phyloP scores from a whole-genome alignment of 2,329 filamentous ascomycete genomes.

The Rhynchosporium graminicola region DNA sequence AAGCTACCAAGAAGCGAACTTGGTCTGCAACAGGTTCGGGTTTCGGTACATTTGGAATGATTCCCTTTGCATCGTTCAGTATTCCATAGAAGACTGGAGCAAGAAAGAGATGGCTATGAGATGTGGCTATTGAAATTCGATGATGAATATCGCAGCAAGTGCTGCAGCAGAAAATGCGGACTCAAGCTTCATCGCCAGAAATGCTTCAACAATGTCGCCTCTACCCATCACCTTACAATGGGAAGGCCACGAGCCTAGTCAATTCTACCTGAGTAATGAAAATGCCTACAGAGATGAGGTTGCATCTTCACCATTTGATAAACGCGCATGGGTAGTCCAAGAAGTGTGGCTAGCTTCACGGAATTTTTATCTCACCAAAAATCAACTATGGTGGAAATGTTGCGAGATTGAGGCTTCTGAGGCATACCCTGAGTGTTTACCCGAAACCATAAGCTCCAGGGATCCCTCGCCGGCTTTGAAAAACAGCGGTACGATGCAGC shows the following conservation, averaged over 20 bases:
- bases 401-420: constrained; percentile 49
- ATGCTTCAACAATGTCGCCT: background rate
- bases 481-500: background rate
- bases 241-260: background rate
- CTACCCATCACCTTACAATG: constrained; percentile 3
- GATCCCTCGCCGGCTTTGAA: background rate
- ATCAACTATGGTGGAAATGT: constrained; percentile 26
- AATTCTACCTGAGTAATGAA: background rate
- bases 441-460: background rate
- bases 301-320: constrained; percentile 1
- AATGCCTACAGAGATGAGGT: background rate
- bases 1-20: background rate
- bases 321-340: constrained; percentile 25
- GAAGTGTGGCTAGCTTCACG: constrained; percentile 18
- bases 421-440: constrained; percentile 5
- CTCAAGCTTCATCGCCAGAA: constrained; percentile 1
- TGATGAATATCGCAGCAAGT: constrained; percentile 19
- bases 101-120: constrained; percentile 15
- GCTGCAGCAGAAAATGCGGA: constrained; percentile 6
- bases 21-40: background rate
- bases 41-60: constrained; percentile 20
- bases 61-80: constrained; percentile 20
- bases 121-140: constrained; percentile 14
- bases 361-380: constrained; percentile 16
- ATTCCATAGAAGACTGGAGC: constrained; percentile 16